Base-by-base conservation (phyloP, 768 basidiomycete genomes). In the Termitomyces sp. region DNA sequence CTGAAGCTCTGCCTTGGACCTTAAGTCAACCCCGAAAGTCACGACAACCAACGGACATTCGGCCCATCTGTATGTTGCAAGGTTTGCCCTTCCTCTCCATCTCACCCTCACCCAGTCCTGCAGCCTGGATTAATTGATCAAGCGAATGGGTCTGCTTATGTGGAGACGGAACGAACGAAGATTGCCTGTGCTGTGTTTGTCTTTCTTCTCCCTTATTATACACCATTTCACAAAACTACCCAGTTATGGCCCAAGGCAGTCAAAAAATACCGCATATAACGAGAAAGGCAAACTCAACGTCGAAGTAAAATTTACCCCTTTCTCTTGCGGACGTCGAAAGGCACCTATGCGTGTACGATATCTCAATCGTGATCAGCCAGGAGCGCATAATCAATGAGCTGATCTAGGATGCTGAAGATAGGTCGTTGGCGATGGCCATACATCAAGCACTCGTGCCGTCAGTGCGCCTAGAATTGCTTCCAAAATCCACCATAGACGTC, bases 281-380 rank as follows among this genome's bases (percentile, higher is more conserved):
- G 96, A 98, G 64, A 87, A 84, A 57, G 97, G 96, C 1, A 83
- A 82, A 53, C 73, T 99, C 51, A 98, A 94, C 58, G 90, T 99
- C 7, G 95, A 98, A 73, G 92, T 98, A 51, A 98, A 98, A 72
- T 98, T 95, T 65, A 83, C 95, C 2, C 97, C 97, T 0, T 99
- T 96, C 69, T 93, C 97, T 8, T 93, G 88, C 63, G 71, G 76
- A 29, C 80, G 77, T 16, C 77, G 96, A 62, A 79, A 89, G 67
- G 87, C 90, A 7, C 96, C 96, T 0, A 82, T 96, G 64, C 86
- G 90, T 60, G 96, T 96, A 72, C 73, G 88, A 67, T 4, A 61
- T 53, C 40, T 21, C 21, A 51, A 52, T 48, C 35, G 43, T 53
- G 27, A 29, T 50, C 29, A 53, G 23, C 63, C n/a, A 35, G 53